These are phyloP conservation scores for Phytomonas serpens DNA, from an alignment of 208 protist species.

Conservation along the genomic window DNA sequence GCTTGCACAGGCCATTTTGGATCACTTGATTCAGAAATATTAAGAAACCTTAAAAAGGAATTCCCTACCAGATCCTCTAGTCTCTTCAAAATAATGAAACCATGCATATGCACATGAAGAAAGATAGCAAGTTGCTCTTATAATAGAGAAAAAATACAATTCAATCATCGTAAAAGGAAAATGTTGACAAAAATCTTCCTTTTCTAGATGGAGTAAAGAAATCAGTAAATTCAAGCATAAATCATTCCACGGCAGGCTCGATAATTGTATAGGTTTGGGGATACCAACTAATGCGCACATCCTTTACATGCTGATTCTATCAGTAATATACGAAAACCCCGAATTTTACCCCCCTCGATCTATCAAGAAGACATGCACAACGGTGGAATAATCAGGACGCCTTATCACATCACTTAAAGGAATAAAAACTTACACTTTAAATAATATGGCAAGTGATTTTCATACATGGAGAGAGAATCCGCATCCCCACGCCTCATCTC, in stretches of 20 bases:
- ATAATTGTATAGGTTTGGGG: not conserved
- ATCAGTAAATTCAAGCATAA: not conserved
- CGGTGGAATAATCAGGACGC: not conserved
- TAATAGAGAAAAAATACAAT: not conserved
- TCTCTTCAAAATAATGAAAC: not conserved
- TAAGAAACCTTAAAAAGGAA: slow-evolving; percentile 5
- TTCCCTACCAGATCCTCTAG: slow-evolving; percentile 7
- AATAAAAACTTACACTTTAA: not conserved
- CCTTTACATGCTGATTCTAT: not conserved
- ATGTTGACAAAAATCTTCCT: not conserved
- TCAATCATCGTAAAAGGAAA: not conserved
- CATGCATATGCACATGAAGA: not conserved
- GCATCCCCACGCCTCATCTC: not conserved
- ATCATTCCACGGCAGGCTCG: not conserved
- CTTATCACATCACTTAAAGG: not conserved
- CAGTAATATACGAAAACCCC: not conserved
- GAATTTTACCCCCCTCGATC: not conserved
- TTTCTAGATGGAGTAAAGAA: not conserved
- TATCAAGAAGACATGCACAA: not conserved
- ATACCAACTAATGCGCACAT: not conserved
- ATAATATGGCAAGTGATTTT: not conserved
- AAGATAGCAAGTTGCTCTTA: not conserved
- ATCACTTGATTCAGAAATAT: not conserved
- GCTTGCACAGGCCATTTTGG: slow-evolving; percentile 12
- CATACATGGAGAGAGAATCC: not conserved